These are phyloP conservation scores for Drechslera avenae DNA, from an alignment of 2,329 filamentous ascomycete species.

Conservation along the genomic window DNA sequence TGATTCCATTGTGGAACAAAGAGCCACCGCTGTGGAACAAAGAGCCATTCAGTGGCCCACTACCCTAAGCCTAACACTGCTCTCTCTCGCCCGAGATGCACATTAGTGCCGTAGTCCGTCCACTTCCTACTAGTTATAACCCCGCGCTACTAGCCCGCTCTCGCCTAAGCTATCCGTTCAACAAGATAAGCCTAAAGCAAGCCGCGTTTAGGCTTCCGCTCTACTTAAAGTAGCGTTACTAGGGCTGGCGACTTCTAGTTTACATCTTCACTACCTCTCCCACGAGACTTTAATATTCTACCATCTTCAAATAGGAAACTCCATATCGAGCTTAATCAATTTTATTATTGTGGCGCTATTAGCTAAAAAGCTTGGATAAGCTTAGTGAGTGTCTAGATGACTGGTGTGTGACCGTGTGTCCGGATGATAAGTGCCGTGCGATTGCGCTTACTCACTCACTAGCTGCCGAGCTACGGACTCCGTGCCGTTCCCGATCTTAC, in stretches of 20 bases:
- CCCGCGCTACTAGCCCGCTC: neutral
- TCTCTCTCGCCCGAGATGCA: neutral
- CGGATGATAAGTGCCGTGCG: no score
- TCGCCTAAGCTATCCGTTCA: neutral
- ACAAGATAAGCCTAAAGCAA: constrained; percentile 1
- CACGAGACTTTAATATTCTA: neutral
- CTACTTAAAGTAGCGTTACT: neutral
- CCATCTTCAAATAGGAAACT: no score
- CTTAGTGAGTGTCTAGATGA: no score
- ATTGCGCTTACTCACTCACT: no score
- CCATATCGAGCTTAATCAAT: no score
- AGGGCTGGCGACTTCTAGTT: neutral
- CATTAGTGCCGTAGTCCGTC: neutral
- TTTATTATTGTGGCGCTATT: no score
- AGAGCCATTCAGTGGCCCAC: neutral
- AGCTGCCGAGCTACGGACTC: no score
- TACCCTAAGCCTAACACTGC: neutral
- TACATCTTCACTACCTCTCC: neutral
- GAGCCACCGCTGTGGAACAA: neutral
- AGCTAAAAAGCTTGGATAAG: no score
- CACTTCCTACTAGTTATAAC: neutral
- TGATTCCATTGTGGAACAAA: no score
- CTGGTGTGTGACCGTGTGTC: no score
- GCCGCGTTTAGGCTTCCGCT: constrained; percentile 1
- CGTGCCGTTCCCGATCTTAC: no score